A percentile compares a stretch with the other conserved stretches of the same genome.
Evolutionary conservation across 2,329 filamentous ascomycete species (phyloP).

Genomic region (Aureobasidium sp.): DNA sequence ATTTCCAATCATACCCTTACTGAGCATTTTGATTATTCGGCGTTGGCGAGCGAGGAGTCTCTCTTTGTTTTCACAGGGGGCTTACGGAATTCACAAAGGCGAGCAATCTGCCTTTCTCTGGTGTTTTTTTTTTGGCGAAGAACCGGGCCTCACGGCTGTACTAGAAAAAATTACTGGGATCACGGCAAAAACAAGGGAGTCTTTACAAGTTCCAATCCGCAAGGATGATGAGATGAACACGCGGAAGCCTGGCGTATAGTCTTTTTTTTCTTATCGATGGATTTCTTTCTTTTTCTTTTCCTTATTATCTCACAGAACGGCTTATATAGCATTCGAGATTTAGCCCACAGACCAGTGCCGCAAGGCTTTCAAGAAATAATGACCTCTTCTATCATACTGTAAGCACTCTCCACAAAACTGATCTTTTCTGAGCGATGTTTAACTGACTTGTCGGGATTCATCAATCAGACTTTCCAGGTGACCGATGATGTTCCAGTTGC

Average conservation of each 20-base stretch:
- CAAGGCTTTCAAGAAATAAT: background rate
- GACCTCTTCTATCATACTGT: background rate
- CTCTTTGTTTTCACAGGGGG: too few species aligned
- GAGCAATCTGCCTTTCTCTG: background rate
- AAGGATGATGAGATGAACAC: background rate
- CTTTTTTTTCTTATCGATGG: background rate
- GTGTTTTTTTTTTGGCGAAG: slow-evolving; percentile 3
- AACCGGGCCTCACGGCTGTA: slow-evolving; percentile 9
- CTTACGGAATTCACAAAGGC: too few species aligned
- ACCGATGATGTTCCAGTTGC: too few species aligned
- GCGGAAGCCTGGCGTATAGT: background rate
- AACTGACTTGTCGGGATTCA: too few species aligned
- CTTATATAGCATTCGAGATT: too few species aligned
- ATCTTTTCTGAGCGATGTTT: too few species aligned
- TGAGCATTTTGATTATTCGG: slow-evolving; percentile 4
- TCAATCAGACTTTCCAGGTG: too few species aligned
- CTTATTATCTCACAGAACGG: background rate
- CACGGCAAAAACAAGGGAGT: background rate
- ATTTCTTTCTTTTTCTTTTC: background rate
- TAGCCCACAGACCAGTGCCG: background rate
- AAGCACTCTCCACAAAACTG: too few species aligned
- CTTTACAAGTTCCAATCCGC: slow-evolving; percentile 10
- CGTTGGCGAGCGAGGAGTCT: slow-evolving; percentile 15
- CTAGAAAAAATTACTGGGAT: background rate
- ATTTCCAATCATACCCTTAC: background rate